A percentile compares a stretch with the other conserved stretches of the same genome.
Conservation (phyloP, 495 filamentous ascomycete genomes). For the Talaromyces thailandensis region DNA sequence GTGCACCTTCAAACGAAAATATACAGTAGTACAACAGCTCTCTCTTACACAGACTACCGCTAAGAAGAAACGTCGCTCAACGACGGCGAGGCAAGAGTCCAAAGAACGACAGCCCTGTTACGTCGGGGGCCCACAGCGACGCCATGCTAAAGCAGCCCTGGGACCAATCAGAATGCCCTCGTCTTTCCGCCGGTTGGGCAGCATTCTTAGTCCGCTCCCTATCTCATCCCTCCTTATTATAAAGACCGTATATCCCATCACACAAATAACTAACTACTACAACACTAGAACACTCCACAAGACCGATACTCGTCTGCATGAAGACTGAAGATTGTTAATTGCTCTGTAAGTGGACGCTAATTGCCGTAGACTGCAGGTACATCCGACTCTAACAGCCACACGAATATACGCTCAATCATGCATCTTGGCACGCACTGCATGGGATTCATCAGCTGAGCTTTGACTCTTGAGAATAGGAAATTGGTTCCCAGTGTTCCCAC, state of each 20-base stretch:
- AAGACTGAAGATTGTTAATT: neutral
- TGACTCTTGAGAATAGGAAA: neutral
- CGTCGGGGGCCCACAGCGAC: neutral
- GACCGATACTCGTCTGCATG: neutral
- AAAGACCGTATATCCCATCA: neutral
- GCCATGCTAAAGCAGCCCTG: neutral
- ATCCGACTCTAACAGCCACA: neutral
- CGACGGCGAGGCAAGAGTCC: neutral
- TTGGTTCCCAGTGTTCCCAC: neutral
- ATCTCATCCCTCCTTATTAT: too few species aligned
- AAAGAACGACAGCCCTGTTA: neutral
- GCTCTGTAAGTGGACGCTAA: too few species aligned
- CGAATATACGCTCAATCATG: neutral
- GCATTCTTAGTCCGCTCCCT: neutral
- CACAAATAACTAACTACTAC: too few species aligned
- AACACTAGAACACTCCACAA: neutral
- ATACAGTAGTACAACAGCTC: too few species aligned
- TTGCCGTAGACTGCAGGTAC: neutral
- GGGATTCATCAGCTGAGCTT: neutral
- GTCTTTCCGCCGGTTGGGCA: neutral
- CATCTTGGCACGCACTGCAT: neutral
- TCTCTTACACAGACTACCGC: too few species aligned
- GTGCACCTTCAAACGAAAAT: too few species aligned
- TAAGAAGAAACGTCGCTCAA: neutral
- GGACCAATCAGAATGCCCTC: neutral